phyloP scores from a whole-genome alignment of 164 flowering plant genomes.

The Nymphaea colorata region DNA sequence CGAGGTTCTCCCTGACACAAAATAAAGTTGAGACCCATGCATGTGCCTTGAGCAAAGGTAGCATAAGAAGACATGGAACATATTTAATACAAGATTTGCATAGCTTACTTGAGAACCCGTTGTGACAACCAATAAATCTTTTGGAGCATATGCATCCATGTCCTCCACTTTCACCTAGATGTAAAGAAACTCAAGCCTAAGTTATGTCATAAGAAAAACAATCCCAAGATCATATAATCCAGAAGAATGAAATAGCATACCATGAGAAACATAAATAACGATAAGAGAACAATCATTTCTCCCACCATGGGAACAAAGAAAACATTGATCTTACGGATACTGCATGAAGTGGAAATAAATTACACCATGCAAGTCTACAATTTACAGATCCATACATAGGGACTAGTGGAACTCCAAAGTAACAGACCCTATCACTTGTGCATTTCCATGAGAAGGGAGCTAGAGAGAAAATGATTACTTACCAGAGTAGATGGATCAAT shows the following conservation, averaged over 20 bases:
- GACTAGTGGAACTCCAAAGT: not conserved
- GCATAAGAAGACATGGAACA: not conserved
- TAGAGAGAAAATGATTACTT: constrained; percentile 6
- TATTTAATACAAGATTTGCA: not conserved
- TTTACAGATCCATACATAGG: too few species aligned
- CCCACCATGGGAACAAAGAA: too few species aligned
- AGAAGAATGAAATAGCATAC: not conserved
- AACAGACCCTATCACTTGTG: not conserved
- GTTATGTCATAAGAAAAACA: not conserved
- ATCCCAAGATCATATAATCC: not conserved
- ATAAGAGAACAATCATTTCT: too few species aligned
- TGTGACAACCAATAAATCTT: constrained; percentile 89
- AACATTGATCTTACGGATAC: too few species aligned
- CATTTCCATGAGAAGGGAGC: not conserved
- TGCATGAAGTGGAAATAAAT: too few species aligned
- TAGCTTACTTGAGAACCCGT: constrained; percentile 96
- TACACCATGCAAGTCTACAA: too few species aligned
- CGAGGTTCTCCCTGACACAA: constrained; percentile 97
- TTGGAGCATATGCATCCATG: constrained; percentile 89
- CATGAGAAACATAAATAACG: too few species aligned
- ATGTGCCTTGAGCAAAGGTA: not conserved
- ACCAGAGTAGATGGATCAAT: constrained; percentile 97
- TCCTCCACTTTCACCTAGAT: constrained; percentile 90
- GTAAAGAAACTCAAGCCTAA: not conserved
- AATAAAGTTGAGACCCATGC: constrained; percentile 17